These are phyloP conservation scores for Penicillium capsulatum DNA, from an alignment of 2,329 filamentous ascomycete genomes.

Conservation along the genomic window DNA sequence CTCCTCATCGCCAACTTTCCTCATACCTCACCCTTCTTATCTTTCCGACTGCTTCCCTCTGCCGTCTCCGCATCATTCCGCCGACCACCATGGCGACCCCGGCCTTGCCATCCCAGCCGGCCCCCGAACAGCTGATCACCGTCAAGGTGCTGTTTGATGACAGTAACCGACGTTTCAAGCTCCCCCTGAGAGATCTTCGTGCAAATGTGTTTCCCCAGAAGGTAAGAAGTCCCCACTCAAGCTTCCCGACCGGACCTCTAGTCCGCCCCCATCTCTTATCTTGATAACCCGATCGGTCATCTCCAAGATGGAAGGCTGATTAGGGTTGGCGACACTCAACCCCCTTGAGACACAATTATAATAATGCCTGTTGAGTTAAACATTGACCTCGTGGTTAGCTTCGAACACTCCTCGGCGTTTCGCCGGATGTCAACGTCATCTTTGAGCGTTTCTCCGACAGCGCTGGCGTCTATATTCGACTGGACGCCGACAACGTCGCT, in stretches of 20 bases:
- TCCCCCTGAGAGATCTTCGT: slow-evolving; percentile 79
- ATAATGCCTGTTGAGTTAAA: slow-evolving; percentile 9
- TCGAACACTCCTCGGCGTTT: slow-evolving; percentile 63
- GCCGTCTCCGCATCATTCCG: slow-evolving; percentile 15
- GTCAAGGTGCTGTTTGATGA: slow-evolving; percentile 81
- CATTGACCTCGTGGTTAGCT: slow-evolving; percentile 53
- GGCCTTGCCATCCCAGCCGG: slow-evolving; percentile 43
- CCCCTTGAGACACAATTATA: background rate
- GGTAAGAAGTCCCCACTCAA: slow-evolving; percentile 57
- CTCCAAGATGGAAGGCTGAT: slow-evolving; percentile 7
- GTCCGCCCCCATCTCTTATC: slow-evolving; percentile 19
- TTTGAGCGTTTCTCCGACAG: slow-evolving; percentile 97
- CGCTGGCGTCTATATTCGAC: slow-evolving; percentile 70
- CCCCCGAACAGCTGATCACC: slow-evolving; percentile 70
- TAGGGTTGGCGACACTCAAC: background rate
- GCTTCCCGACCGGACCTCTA: slow-evolving; percentile 28
- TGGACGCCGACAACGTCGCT: slow-evolving; percentile 70
- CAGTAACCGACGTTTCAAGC: slow-evolving; percentile 75
- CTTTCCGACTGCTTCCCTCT: slow-evolving; percentile 5
- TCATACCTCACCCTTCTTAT: slow-evolving; percentile 8
- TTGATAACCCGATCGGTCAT: slow-evolving; percentile 8
- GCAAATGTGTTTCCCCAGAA: slow-evolving; percentile 71
- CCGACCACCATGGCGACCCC: slow-evolving; percentile 32
- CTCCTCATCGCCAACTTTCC: background rate
- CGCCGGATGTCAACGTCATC: slow-evolving; percentile 57